Evolutionary conservation across 148 eudicot species (phyloP), one percentile per base, ranked within the genome.

Genomic region (Cornus controversa): DNA sequence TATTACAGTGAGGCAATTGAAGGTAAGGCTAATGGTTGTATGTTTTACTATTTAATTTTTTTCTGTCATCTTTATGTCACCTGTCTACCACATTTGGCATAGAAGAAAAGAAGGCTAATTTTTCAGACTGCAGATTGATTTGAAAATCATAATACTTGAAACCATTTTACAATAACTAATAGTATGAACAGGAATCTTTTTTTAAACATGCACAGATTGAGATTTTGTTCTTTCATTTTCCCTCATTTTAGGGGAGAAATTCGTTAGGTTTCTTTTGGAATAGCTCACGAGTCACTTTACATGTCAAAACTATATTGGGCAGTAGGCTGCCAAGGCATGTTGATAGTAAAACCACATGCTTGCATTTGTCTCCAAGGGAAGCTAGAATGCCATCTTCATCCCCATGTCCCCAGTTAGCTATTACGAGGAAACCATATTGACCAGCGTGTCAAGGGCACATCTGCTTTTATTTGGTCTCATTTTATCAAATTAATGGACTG

Each of bases 1-100:
- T 89, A 83, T 83, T 89, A 84, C 70, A 86, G 90, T 73, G 91
- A 84, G 82, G 97, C 99, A 28, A 88, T 87, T 77, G 99, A 93
- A 85, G 99, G 99, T 93, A 28, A 71, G 87, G 29, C 31, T 42
- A 40, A 53, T 69, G 6, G 45, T n/a, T 57, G 20, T 20, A 25
- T 62, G 10, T 14, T 64, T 64, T 42, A 27, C 45, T 70, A 28
- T 23, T 45, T 40, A 26, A 45, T 18, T 23, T 16, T 13, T 7
- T 40, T 23, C 24, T n/a, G 24, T 60, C 24, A 2, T 60, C 25
- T 60, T 18, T 60, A 22, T 60, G 64, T 22, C 20, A n/a, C 8
- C 0, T 60, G 23, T 60, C 24, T 60, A 22, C 24, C 24, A 60
- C 64, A 60, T 14, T 54, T 14, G 62, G 64, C 24, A n/a, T 60